Conservation (phyloP, 441 rosid species). For the Populus hybrid region DNA sequence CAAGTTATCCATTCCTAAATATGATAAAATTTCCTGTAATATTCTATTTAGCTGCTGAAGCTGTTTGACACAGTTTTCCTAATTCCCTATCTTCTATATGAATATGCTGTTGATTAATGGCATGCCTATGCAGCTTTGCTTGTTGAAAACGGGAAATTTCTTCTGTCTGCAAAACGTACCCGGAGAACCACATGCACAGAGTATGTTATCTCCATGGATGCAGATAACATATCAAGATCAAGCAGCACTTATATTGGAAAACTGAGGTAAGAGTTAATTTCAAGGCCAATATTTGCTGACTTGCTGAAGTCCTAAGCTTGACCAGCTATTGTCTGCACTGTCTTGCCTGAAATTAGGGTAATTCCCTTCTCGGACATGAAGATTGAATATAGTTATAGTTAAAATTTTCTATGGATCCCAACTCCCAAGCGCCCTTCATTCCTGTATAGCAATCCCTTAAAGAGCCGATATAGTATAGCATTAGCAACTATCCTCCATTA, state of each 20-base stretch:
- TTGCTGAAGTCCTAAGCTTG: not conserved
- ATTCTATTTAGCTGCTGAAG: not conserved
- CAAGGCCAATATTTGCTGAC: not conserved
- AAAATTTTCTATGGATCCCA: not conserved
- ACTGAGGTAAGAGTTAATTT: conserved; percentile 49
- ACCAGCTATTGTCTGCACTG: not conserved
- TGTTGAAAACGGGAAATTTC: conserved; percentile 96
- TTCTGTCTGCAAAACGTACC: conserved; percentile 89
- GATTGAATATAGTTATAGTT: not conserved
- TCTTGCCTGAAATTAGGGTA: not conserved
- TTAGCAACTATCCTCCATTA: not conserved
- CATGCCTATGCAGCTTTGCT: conserved; percentile 57
- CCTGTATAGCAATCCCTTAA: not conserved
- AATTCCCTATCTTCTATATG: not conserved
- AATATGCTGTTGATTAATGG: not conserved
- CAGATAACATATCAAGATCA: conserved; percentile 86
- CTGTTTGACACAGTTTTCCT: not conserved
- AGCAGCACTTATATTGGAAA: conserved; percentile 88
- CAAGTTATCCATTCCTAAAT: not conserved
- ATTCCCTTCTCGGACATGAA: not conserved
- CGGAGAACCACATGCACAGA: conserved; percentile 89
- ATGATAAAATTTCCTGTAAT: not conserved
- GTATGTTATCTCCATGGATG: conserved; percentile 93
- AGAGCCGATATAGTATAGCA: not conserved
- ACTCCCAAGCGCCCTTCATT: not conserved